These are phyloP conservation scores for Kingdonia uniflora DNA, from an alignment of 164 flowering plant genomes.

Conservation along the genomic window DNA sequence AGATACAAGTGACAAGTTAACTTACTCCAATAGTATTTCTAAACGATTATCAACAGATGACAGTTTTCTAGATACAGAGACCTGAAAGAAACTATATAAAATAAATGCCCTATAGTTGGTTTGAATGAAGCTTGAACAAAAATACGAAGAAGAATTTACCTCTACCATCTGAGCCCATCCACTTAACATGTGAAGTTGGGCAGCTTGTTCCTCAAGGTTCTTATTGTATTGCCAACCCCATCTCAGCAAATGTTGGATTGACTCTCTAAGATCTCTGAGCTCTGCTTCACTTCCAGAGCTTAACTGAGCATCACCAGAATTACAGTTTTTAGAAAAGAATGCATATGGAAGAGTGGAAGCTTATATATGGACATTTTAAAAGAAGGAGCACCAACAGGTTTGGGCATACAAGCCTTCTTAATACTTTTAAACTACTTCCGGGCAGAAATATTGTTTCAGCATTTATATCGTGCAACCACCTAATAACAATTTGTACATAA, in stretches of 20 bases:
- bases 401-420: too few species aligned
- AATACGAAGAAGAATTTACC: conserved; percentile 37
- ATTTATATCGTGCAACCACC: too few species aligned
- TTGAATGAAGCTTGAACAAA: conserved; percentile 17
- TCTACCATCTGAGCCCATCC: conserved; percentile 96
- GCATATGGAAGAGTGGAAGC: too few species aligned
- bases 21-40: conserved; percentile 74
- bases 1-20: neutral
- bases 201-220: conserved; percentile 98
- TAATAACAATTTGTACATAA: too few species aligned
- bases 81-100: conserved; percentile 25
- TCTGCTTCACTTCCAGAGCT: conserved; percentile 58
- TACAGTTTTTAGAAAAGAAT: neutral
- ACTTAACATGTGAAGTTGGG: conserved; percentile 94
- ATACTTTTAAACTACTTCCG: too few species aligned
- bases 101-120: neutral
- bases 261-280: conserved; percentile 56
- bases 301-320: conserved; percentile 32
- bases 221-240: conserved; percentile 95
- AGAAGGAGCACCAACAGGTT: too few species aligned
- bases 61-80: conserved; percentile 65
- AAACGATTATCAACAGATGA: conserved; percentile 59
- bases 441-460: too few species aligned
- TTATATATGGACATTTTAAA: too few species aligned
- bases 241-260: conserved; percentile 64